Percentiles rank a stretch among this genome's conserved stretches.
Conservation (phyloP, 2,329 filamentous ascomycete species). For the Arachnopeziza araneosa region DNA sequence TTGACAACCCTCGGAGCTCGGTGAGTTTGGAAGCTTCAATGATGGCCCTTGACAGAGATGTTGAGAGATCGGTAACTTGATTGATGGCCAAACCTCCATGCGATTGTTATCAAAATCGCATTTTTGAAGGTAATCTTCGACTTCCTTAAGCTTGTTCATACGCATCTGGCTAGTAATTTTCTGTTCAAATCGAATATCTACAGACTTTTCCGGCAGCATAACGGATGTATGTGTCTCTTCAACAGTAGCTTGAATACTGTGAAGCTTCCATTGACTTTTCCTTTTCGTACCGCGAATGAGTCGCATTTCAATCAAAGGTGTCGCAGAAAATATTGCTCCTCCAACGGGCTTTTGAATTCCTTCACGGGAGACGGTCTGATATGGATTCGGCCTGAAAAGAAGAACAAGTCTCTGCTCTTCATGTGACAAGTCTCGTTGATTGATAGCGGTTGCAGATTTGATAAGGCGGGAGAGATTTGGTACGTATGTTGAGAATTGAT, state of each 20-base stretch:
- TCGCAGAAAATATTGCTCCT: constrained; percentile 18
- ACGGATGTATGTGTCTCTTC: constrained; percentile 21
- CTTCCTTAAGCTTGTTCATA: neutral
- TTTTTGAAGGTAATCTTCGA: constrained; percentile 17
- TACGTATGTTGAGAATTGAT: constrained; percentile 20
- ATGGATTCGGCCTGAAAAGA: constrained; percentile 28
- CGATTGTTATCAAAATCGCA: constrained; percentile 17
- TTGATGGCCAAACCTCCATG: constrained; percentile 23
- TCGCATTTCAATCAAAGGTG: constrained; percentile 28
- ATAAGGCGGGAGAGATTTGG: constrained; percentile 19
- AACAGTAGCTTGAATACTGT: constrained; percentile 20
- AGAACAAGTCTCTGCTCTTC: constrained; percentile 12
- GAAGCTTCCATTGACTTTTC: constrained; percentile 11
- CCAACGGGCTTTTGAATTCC: neutral
- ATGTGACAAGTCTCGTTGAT: constrained; percentile 1
- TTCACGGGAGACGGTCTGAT: constrained; percentile 2
- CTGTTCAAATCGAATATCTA: constrained; percentile 30
- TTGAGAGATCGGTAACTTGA: constrained; percentile 23
- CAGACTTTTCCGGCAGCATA: constrained; percentile 27
- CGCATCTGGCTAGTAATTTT: constrained; percentile 17
- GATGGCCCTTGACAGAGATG: constrained; percentile 17
- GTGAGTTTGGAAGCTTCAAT: constrained; percentile 7
- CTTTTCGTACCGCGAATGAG: constrained; percentile 16
- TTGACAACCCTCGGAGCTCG: neutral
- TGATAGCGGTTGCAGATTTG: neutral